phyloP scores from a whole-genome alignment of 225 moss, liverwort and hornwort species.

The Ulota crispa region DNA sequence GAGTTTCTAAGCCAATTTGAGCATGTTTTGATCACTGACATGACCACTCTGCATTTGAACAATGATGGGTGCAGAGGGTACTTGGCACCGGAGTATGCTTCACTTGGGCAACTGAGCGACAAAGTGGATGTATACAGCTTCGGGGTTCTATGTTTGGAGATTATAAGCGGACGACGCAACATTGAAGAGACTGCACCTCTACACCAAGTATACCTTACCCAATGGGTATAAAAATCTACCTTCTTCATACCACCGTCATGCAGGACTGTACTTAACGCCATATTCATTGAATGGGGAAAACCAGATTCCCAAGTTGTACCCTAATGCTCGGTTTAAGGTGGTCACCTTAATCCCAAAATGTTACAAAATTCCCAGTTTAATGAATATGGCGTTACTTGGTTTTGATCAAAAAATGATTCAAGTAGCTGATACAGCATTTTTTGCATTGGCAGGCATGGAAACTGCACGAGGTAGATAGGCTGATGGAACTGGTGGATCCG shows the following conservation, averaged over 20 bases:
- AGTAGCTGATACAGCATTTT: background rate
- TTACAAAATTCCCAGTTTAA: too few relatives aligned
- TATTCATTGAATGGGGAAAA: too few relatives aligned
- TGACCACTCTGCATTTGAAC: background rate
- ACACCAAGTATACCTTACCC: constrained; percentile 11
- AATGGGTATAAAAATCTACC: constrained; percentile 8
- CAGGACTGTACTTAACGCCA: accelerated
- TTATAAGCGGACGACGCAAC: constrained; percentile 19
- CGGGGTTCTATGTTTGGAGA: constrained; percentile 25
- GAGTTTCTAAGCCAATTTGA: background rate
- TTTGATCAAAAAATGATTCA: background rate
- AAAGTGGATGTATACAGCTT: constrained; percentile 31
- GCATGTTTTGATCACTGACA: background rate
- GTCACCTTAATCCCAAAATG: too few relatives aligned
- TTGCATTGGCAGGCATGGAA: background rate
- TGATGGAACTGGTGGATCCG: constrained; percentile 19
- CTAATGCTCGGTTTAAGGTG: too few relatives aligned
- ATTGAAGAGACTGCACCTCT: background rate
- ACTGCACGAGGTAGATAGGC: background rate
- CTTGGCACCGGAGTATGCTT: constrained; percentile 31
- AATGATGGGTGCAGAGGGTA: constrained; percentile 18
- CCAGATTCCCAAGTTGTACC: too few relatives aligned
- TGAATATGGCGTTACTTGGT: too few relatives aligned
- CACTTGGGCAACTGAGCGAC: constrained; percentile 25
- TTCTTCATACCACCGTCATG: background rate